Evolutionary conservation across 495 filamentous ascomycete species (phyloP).

Genomic region (Cercophora samala): DNA sequence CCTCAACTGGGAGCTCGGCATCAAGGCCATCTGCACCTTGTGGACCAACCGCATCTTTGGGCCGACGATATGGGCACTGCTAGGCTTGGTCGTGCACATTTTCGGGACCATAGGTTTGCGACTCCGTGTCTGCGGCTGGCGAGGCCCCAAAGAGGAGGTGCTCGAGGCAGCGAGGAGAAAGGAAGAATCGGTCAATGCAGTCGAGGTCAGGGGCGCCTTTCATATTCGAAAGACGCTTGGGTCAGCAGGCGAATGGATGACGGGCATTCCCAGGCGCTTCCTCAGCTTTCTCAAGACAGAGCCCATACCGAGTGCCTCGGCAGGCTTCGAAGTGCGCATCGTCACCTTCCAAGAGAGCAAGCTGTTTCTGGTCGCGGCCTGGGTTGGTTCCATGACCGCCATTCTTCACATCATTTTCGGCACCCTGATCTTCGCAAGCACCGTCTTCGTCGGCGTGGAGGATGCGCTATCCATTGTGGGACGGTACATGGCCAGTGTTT

Average conservation of each 20-base stretch:
- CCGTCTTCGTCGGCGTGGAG: neutral
- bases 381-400: neutral
- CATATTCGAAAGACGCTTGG: too few relatives aligned
- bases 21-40: conserved; percentile 13
- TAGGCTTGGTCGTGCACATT: neutral
- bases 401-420: neutral
- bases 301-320: neutral
- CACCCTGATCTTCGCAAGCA: neutral
- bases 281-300: neutral
- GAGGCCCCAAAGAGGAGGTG: neutral
- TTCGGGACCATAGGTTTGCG: neutral
- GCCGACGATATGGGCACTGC: neutral
- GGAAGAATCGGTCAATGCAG: neutral
- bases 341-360: conserved; percentile 2
- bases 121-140: neutral
- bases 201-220: too few relatives aligned
- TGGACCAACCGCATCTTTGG: conserved; percentile 15
- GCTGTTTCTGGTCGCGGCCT: neutral
- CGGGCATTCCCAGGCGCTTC: neutral
- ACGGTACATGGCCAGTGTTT: neutral
- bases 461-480: neutral
- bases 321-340: neutral
- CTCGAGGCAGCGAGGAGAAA: neutral
- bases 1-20: conserved; percentile 19
- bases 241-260: neutral